Percentiles rank a stretch among this genome's conserved stretches.
phyloP scores from a whole-genome alignment of 305 asterid species.

The Fraxinus nigra region DNA sequence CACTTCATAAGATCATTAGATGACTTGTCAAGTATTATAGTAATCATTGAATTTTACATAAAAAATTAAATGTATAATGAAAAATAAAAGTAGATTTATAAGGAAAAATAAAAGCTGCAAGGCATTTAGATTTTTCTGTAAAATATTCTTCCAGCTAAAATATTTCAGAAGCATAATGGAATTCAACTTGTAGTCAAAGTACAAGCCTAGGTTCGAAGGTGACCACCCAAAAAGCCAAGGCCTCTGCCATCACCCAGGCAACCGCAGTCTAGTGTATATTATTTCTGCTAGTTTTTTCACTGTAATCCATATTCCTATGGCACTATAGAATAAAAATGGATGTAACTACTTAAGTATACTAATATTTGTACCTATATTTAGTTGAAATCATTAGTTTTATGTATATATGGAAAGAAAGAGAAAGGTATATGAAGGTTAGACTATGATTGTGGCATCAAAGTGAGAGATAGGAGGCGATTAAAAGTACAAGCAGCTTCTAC shows the following conservation, averaged over 20 bases:
- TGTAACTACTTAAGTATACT: neutral
- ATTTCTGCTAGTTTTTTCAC: neutral
- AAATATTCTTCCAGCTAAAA: slow-evolving; percentile 1
- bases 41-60: neutral
- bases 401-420: neutral
- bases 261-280: neutral
- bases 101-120: neutral
- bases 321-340: neutral
- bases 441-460: neutral
- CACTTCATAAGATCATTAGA: neutral
- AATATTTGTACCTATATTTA: neutral
- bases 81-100: neutral
- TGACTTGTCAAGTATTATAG: neutral
- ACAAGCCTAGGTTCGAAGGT: neutral
- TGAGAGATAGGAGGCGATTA: neutral
- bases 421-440: neutral
- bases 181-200: neutral
- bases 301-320: neutral
- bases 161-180: neutral
- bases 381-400: neutral
- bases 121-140: neutral
- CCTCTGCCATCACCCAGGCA: neutral
- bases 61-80: neutral
- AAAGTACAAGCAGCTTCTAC: neutral
- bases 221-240: slow-evolving; percentile 5